Conservation (phyloP, 768 basidiomycete genomes). For the Baorangia bicolor region DNA sequence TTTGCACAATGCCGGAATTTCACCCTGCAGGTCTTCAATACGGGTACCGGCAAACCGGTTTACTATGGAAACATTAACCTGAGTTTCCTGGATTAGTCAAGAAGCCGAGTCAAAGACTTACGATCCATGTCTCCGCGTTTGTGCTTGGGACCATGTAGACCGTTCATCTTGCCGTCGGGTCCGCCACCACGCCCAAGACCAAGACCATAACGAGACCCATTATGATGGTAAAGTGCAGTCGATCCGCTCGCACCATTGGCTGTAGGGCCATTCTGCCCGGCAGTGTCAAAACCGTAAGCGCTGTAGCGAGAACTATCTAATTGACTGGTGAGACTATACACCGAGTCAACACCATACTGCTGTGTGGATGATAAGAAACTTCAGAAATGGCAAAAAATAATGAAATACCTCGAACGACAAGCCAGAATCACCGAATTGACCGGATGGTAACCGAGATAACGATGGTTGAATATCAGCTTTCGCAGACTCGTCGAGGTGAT, state of each 20-base stretch:
- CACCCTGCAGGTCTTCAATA: conserved; percentile 92
- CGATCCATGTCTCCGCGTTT: conserved; percentile 92
- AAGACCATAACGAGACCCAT: conserved; percentile 74
- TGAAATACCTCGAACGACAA: conserved; percentile 55
- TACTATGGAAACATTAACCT: conserved; percentile 44
- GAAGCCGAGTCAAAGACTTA: conserved; percentile 48
- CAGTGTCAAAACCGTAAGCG: conserved; percentile 55
- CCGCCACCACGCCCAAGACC: conserved; percentile 55
- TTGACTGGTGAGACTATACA: conserved; percentile 46
- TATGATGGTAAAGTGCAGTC: conserved; percentile 75
- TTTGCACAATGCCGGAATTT: conserved; percentile 93
- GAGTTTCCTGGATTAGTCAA: background rate
- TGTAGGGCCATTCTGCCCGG: conserved; percentile 37
- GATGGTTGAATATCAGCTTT: conserved; percentile 68
- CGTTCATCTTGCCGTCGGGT: conserved; percentile 83
- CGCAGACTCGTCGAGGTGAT: conserved; percentile 49
- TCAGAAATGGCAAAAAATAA: conserved; percentile 6
- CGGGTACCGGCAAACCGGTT: conserved; percentile 97
- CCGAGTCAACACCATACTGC: conserved; percentile 60
- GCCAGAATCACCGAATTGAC: conserved; percentile 55
- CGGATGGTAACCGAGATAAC: conserved; percentile 61
- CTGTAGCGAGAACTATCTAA: conserved; percentile 55
- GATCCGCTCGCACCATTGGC: conserved; percentile 53
- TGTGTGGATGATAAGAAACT: conserved; percentile 21
- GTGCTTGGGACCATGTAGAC: conserved; percentile 89